These are phyloP conservation scores for Orbilia ellipsospora DNA, from an alignment of 2,329 filamentous ascomycete genomes.

Conservation along the genomic window DNA sequence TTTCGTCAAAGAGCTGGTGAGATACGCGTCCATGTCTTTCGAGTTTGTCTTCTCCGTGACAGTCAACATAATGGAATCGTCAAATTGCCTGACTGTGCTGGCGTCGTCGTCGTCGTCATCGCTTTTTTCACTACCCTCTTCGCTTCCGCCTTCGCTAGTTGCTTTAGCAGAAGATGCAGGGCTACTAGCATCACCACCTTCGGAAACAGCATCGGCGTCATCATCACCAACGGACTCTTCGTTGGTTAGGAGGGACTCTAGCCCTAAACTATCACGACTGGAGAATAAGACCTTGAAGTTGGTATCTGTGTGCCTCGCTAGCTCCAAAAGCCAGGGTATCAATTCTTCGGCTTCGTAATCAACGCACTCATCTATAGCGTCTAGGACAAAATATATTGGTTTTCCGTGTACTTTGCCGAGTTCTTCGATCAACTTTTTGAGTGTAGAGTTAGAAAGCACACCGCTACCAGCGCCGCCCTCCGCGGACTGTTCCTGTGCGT, in stretches of 20 bases:
- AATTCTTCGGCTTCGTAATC: slow-evolving; percentile 42
- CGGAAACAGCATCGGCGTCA: slow-evolving; percentile 13
- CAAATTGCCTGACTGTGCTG: slow-evolving; percentile 15
- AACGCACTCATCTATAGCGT: slow-evolving; percentile 49
- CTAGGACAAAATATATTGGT: slow-evolving; percentile 44
- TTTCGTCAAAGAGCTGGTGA: slow-evolving; percentile 35
- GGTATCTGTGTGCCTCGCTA: slow-evolving; percentile 27
- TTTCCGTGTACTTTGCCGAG: slow-evolving; percentile 28
- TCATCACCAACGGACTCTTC: slow-evolving; percentile 4
- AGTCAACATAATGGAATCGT: slow-evolving; percentile 42
- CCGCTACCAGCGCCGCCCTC: slow-evolving; percentile 16
- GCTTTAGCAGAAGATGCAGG: background rate
- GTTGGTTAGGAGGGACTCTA: slow-evolving; percentile 21
- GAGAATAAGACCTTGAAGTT: slow-evolving; percentile 49
- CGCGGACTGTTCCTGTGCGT: background rate
- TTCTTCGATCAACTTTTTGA: slow-evolving; percentile 38
- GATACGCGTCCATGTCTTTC: slow-evolving; percentile 47
- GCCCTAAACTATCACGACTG: slow-evolving; percentile 37
- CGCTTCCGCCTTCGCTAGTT: background rate
- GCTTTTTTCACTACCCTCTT: slow-evolving; percentile 3
- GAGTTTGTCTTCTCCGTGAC: slow-evolving; percentile 50
- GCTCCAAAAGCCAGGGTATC: slow-evolving; percentile 39
- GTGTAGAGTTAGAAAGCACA: slow-evolving; percentile 25
- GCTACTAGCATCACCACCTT: slow-evolving; percentile 19
- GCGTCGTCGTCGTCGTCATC: slow-evolving; percentile 11